Percentiles rank a stretch among this genome's conserved stretches.
phyloP scores from a whole-genome alignment of 371 early-diverging fungal genomes.

The Mucor saturninus region DNA sequence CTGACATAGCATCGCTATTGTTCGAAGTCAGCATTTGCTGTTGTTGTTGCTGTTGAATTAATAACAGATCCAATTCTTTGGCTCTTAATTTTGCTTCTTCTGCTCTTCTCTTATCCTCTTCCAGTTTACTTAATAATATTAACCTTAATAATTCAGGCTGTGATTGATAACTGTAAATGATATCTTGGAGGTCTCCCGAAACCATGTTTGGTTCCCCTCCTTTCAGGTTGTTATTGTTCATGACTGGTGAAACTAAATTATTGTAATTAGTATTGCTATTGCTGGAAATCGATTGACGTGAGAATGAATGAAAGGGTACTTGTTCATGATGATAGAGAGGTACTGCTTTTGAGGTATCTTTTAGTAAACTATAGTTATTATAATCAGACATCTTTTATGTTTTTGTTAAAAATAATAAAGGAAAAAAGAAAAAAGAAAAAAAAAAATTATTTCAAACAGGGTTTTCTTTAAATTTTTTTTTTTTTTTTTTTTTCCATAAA shows the following conservation, averaged over 20 bases:
- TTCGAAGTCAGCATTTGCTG: conserved; percentile 7
- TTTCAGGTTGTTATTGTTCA: conserved; percentile 9
- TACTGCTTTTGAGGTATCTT: conserved; percentile 34
- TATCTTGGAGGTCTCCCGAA: conserved; percentile 56
- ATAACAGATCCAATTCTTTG: conserved; percentile 48
- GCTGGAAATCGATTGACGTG: conserved; percentile 15
- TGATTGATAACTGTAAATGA: conserved; percentile 58
- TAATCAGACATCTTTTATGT: conserved; percentile 20
- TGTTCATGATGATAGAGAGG: conserved; percentile 51
- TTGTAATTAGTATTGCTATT: conserved; percentile 11
- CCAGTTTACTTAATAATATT: conserved; percentile 65
- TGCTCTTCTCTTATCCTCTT: conserved; percentile 66
- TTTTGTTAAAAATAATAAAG: not conserved
- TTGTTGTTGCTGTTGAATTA: conserved; percentile 42
- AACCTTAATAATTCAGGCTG: conserved; percentile 69
- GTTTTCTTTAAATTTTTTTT: conserved; percentile 15
- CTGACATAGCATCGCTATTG: conserved; percentile 4
- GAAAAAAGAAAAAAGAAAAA: conserved; percentile 12
- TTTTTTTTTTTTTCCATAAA: conserved; percentile 13
- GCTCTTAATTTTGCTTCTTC: conserved; percentile 55
- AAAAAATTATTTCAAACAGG: conserved; percentile 18
- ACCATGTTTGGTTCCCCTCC: conserved; percentile 23
- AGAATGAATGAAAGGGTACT: conserved; percentile 40
- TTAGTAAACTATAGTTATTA: conserved; percentile 22
- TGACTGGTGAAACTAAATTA: conserved; percentile 9